Conservation (phyloP, 805 yeast species). For the Hanseniaspora singularis region DNA sequence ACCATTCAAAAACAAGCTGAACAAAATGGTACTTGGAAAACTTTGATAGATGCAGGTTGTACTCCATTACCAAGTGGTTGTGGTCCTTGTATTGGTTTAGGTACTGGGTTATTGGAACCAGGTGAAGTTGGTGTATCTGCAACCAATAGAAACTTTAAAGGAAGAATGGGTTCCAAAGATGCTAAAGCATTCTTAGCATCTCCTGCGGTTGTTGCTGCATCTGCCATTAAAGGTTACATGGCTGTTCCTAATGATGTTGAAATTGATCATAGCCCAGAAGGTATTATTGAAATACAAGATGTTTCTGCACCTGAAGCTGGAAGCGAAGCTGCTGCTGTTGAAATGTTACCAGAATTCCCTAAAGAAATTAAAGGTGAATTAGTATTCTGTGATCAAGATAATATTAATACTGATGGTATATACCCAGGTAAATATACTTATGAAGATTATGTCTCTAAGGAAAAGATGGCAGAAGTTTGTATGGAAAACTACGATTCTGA, state of each 20-base stretch:
- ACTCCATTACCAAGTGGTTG: slow-evolving; percentile 95
- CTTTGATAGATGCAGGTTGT: slow-evolving; percentile 83
- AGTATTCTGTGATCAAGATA: slow-evolving; percentile 91
- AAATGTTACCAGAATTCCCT: slow-evolving; percentile 85
- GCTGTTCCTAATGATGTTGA: slow-evolving; percentile 80
- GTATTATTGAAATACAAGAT: slow-evolving; percentile 34
- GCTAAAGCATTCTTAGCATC: slow-evolving; percentile 93
- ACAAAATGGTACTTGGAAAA: slow-evolving; percentile 83
- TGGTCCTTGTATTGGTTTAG: slow-evolving; percentile 98
- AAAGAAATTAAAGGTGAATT: slow-evolving; percentile 78
- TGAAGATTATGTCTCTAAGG: slow-evolving; percentile 91
- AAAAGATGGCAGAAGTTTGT: slow-evolving; percentile 96
- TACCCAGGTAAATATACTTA: slow-evolving; percentile 98
- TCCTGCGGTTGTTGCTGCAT: slow-evolving; percentile 97
- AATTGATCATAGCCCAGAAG: slow-evolving; percentile 41
- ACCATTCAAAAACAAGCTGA: slow-evolving; percentile 90
- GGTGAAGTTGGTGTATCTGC: slow-evolving; percentile 99
- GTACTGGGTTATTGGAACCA: slow-evolving; percentile 81
- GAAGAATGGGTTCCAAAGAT: slow-evolving; percentile 96
- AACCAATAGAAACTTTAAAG: slow-evolving; percentile 96
- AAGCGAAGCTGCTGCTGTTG: slow-evolving; percentile 37
- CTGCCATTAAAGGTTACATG: slow-evolving; percentile 89
- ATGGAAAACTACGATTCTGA: slow-evolving; percentile 97
- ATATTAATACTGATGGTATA: slow-evolving; percentile 94
- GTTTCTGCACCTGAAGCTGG: slow-evolving; percentile 26